Percentiles rank a stretch among this genome's conserved stretches.
Conservation (phyloP, 2,329 filamentous ascomycete species). For the Orbilia ellipsospora region DNA sequence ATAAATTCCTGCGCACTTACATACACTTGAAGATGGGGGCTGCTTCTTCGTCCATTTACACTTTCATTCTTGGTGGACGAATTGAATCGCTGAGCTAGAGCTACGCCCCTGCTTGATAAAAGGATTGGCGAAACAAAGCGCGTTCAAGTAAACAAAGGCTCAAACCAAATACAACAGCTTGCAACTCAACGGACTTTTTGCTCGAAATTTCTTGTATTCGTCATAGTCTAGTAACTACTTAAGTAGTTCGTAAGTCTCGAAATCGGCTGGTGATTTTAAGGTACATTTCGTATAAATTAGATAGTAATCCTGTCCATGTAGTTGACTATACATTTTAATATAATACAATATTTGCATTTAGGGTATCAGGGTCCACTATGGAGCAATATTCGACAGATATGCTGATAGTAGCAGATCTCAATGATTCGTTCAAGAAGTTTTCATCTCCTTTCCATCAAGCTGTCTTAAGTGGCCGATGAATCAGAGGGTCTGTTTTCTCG, state of each 20-base stretch:
- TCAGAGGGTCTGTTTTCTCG: conserved; percentile 12
- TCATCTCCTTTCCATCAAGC: not conserved
- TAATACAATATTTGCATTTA: too few relatives aligned
- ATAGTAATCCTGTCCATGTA: too few relatives aligned
- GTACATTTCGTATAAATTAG: too few relatives aligned
- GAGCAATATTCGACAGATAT: too few relatives aligned
- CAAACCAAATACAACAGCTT: conserved; percentile 1
- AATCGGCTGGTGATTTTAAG: too few relatives aligned
- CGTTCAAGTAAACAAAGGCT: not conserved
- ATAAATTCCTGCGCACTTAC: conserved; percentile 25
- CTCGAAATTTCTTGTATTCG: too few relatives aligned
- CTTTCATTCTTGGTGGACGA: not conserved
- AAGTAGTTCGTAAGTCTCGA: too few relatives aligned
- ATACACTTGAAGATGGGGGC: conserved; percentile 49
- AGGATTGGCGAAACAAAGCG: not conserved
- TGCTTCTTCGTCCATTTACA: conserved; percentile 44
- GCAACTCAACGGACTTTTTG: not conserved
- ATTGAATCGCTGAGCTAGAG: not conserved
- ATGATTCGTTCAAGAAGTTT: too few relatives aligned
- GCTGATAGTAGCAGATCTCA: too few relatives aligned
- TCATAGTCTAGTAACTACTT: too few relatives aligned
- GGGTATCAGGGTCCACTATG: too few relatives aligned
- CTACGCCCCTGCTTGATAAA: not conserved
- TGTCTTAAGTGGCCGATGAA: not conserved
- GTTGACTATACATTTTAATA: too few relatives aligned